These are phyloP conservation scores for Xanthoconium purpureum DNA, from an alignment of 768 basidiomycete genomes.

Conservation along the genomic window DNA sequence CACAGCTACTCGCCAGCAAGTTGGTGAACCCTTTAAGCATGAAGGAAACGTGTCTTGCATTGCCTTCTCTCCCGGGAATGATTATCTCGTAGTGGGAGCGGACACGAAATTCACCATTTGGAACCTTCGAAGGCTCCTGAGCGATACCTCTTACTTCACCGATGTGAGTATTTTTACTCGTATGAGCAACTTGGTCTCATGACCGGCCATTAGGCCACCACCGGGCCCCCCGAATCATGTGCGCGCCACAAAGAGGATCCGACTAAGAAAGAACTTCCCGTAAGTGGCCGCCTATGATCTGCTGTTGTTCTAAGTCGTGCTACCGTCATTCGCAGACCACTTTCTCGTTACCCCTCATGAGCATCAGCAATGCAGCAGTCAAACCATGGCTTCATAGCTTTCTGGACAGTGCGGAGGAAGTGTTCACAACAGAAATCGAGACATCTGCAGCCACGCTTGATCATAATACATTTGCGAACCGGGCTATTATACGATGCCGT, in stretches of 20 bases:
- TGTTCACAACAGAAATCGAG: slow-evolving; percentile 9
- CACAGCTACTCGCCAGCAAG: slow-evolving; percentile 6
- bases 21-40: slow-evolving; percentile 8
- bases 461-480: slow-evolving; percentile 12
- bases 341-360: slow-evolving; percentile 14
- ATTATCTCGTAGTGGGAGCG: slow-evolving; percentile 3
- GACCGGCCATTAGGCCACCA: background rate
- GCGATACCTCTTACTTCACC: background rate
- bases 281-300: background rate
- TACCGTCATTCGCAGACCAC: background rate
- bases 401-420: slow-evolving; percentile 6
- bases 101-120: slow-evolving; percentile 13
- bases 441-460: background rate
- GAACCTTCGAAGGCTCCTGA: slow-evolving; percentile 7
- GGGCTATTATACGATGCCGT: slow-evolving; percentile 14
- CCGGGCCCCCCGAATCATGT: background rate
- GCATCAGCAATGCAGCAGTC: slow-evolving; percentile 15
- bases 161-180: background rate
- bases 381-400: slow-evolving; percentile 19
- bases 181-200: background rate
- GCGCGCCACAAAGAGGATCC: slow-evolving; percentile 1
- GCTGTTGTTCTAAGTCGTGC: background rate
- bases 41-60: slow-evolving; percentile 10
- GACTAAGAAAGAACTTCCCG: background rate
- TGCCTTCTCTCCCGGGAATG: slow-evolving; percentile 8